Conservation (phyloP, 305 asterid species). For the Rubia balearica region DNA sequence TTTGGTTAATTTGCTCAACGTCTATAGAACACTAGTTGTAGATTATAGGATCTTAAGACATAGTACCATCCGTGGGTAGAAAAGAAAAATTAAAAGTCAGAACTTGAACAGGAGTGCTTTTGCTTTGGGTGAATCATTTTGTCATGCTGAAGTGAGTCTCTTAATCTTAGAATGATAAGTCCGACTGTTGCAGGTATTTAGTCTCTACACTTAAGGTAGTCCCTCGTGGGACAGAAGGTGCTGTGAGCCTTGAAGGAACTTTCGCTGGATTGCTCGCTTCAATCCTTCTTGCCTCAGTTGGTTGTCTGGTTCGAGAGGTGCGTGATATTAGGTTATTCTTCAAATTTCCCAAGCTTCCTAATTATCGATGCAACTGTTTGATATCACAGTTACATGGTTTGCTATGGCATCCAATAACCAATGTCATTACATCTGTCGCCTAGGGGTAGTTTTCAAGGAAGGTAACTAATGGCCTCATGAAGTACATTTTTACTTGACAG, state of each 20-base stretch:
- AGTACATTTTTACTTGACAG: slow-evolving; percentile 32
- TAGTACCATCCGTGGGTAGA: too few species aligned
- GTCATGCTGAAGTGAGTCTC: not conserved
- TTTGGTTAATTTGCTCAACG: not conserved
- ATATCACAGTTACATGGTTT: not conserved
- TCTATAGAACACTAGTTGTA: not conserved
- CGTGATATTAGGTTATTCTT: not conserved
- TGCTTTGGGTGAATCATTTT: not conserved
- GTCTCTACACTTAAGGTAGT: slow-evolving; percentile 87
- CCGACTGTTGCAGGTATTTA: slow-evolving; percentile 44
- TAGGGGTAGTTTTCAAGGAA: not conserved
- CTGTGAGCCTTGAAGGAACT: slow-evolving; percentile 85
- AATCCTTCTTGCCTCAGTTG: slow-evolving; percentile 65
- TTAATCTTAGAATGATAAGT: not conserved
- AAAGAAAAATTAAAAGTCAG: too few species aligned
- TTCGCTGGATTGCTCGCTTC: slow-evolving; percentile 79
- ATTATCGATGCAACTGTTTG: not conserved
- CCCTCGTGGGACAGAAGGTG: slow-evolving; percentile 96
- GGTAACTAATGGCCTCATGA: slow-evolving; percentile 15
- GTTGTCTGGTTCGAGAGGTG: slow-evolving; percentile 56
- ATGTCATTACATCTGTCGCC: not conserved
- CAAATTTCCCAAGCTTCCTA: not conserved
- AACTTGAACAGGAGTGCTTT: not conserved
- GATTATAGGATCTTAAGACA: not conserved
- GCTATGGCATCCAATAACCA: not conserved